Conservation (phyloP, 192 early-diverging fungal species). For the Umbelopsis sp. region DNA sequence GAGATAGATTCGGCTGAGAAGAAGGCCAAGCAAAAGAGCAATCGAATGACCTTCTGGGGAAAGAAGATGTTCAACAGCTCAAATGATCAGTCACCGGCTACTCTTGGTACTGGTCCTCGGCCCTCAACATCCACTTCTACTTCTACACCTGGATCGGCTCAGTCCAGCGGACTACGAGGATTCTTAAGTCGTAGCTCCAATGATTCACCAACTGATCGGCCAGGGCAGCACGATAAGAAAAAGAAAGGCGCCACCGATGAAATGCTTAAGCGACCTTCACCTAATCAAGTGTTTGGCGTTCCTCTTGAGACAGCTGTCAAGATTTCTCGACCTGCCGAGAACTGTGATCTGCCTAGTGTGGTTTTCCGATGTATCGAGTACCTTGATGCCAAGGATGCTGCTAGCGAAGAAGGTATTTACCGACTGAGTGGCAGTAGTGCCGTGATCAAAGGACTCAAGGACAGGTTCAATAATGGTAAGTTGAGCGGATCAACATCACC, state of each 20-base stretch:
- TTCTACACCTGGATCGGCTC: background rate
- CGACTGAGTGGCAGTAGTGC: slow-evolving; percentile 81
- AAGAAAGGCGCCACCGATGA: background rate
- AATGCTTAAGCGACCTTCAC: background rate
- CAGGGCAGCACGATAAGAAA: slow-evolving; percentile 23
- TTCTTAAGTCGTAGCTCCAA: slow-evolving; percentile 26
- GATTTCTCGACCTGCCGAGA: slow-evolving; percentile 70
- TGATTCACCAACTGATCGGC: slow-evolving; percentile 13
- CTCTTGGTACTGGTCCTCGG: background rate
- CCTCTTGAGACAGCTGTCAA: slow-evolving; percentile 80
- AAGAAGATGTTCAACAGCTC: slow-evolving; percentile 34
- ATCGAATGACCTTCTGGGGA: slow-evolving; percentile 43
- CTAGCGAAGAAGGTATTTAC: slow-evolving; percentile 94
- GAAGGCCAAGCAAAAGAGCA: slow-evolving; percentile 32
- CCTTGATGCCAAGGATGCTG: slow-evolving; percentile 87
- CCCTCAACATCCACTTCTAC: slow-evolving; percentile 24
- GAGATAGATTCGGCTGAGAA: slow-evolving; percentile 20
- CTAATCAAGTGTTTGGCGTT: slow-evolving; percentile 78
- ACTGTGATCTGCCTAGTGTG: slow-evolving; percentile 84
- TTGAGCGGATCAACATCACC: background rate
- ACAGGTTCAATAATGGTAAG: slow-evolving; percentile 70
- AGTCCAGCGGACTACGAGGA: slow-evolving; percentile 23
- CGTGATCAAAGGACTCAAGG: slow-evolving; percentile 76
- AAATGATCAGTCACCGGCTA: background rate
- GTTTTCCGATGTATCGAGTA: slow-evolving; percentile 97